Conservation (phyloP, 2,329 filamentous ascomycete species). For the Penicillium sp. region DNA sequence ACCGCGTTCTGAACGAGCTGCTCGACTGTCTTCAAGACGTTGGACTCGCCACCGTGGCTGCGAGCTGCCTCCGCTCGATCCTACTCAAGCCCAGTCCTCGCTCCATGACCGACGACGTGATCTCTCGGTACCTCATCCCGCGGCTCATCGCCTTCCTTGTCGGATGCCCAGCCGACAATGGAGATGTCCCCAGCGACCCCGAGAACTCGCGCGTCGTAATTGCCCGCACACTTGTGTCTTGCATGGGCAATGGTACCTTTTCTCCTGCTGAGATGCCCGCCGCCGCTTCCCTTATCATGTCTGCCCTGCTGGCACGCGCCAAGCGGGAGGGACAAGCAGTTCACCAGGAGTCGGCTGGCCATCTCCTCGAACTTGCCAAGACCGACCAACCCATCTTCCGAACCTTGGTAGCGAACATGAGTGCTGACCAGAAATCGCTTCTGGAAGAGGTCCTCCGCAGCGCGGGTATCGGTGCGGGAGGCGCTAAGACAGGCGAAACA, state of each 20-base stretch:
- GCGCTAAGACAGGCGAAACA: constrained; percentile 39
- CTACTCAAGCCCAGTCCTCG: constrained; percentile 60
- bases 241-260: constrained; percentile 49
- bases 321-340: constrained; percentile 55
- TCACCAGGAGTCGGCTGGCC: constrained; percentile 67
- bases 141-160: constrained; percentile 70
- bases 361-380: constrained; percentile 75
- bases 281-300: constrained; percentile 71
- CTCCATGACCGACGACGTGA: constrained; percentile 63
- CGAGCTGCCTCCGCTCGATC: constrained; percentile 81
- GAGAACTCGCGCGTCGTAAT: constrained; percentile 68
- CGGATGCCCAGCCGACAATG: constrained; percentile 46
- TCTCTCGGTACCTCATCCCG: constrained; percentile 69
- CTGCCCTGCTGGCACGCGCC: constrained; percentile 68
- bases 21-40: constrained; percentile 68
- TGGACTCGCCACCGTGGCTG: constrained; percentile 70
- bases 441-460: constrained; percentile 72
- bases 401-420: constrained; percentile 66
- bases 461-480: constrained; percentile 48
- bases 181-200: constrained; percentile 61
- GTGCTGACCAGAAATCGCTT: constrained; percentile 63
- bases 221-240: constrained; percentile 69
- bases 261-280: constrained; percentile 28
- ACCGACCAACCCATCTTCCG: constrained; percentile 69
- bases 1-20: constrained; percentile 71